Base-by-base conservation (phyloP, 2,329 filamentous ascomycete genomes). In the Ophiostoma sp. region DNA sequence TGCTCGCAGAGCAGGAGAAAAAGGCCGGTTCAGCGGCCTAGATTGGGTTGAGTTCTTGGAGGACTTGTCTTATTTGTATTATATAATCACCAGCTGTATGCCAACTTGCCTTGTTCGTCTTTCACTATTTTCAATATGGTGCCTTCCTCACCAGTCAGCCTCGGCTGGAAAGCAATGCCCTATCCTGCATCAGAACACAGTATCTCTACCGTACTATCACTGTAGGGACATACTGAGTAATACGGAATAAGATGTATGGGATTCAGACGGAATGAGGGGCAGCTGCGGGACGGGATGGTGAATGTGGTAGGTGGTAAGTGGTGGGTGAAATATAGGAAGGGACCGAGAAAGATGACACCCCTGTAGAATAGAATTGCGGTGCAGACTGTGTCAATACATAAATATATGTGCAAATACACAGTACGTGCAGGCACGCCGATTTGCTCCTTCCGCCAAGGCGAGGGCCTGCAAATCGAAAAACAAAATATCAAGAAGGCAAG, bases 371-470 rank as follows among this genome's bases (percentile, higher is more conserved):
- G 52, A 57, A 57, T 3, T 27, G 10, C 52, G 27, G 23, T 57
- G 52, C 52, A 57, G 52, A 11, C n/a, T 17, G 41, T 57, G 23
- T 13, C 52, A 57, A 15, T 57, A 27, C 52, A n/a, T 57, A 57
- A 27, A 20, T 31, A n/a, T 4, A 23, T 10, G 15, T 54, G 11
- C 52, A 27, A 27, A 17, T 62, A 33, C n/a, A n/a, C n/a, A n/a
- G n/a, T n/a, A n/a, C 11, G 57, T 27, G 57, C 57, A 62, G 54
- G 13, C 57, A 33, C 57, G 57, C 57, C 27, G 57, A 27, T 39
- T 65, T 39, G 33, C 62, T 65, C 62, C 35, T 65, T 31, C 62
- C 35, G 62, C 62, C 62, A 65, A 65, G 62, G 8, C 62, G 62
- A 65, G 62, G 33, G 33, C 33, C 62, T 65, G 62, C 7, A 39